phyloP scores from a whole-genome alignment of 1,284 basidiomycete genomes.

The Tranzscheliella williamsii region DNA sequence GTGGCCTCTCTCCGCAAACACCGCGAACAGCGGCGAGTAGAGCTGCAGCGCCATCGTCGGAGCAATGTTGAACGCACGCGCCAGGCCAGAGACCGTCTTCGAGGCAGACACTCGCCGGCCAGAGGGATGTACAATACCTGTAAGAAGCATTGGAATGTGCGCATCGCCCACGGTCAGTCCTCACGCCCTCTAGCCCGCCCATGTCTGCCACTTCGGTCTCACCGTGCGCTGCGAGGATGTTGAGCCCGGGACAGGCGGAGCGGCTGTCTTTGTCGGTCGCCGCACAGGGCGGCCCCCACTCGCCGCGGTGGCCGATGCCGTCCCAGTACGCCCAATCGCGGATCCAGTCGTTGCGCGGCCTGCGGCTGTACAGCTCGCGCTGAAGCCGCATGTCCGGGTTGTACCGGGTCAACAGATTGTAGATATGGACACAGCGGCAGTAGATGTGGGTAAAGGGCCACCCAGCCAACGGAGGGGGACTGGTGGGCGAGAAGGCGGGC shows the following conservation, averaged over 20 bases:
- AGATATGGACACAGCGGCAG: constrained; percentile 25
- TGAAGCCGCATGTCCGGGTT: constrained; percentile 12
- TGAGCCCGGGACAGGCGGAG: constrained; percentile 31
- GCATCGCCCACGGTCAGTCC: no score
- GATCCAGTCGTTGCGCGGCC: constrained; percentile 33
- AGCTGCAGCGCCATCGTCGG: constrained; percentile 41
- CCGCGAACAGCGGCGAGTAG: constrained; percentile 28
- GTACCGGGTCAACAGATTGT: constrained; percentile 18
- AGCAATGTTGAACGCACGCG: constrained; percentile 31
- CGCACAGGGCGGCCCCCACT: constrained; percentile 18
- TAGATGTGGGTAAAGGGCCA: constrained; percentile 30
- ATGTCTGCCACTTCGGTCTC: background rate
- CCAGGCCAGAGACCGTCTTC: constrained; percentile 20
- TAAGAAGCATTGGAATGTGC: background rate
- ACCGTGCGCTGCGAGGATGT: constrained; percentile 24
- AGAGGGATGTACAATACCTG: constrained; percentile 13
- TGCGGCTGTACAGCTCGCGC: constrained; percentile 17
- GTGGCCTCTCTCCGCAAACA: constrained; percentile 11
- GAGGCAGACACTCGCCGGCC: constrained; percentile 19
- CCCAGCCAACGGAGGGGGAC: constrained; percentile 21
- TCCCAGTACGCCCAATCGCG: constrained; percentile 37
- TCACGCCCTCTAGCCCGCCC: no score
- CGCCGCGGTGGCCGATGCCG: constrained; percentile 25
- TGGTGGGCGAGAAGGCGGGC: constrained; percentile 27
- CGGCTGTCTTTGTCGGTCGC: constrained; percentile 20